Percentiles rank a stretch among this genome's conserved stretches.
Conservation (phyloP, 805 yeast genomes). For the Starmerella bombicola region DNA sequence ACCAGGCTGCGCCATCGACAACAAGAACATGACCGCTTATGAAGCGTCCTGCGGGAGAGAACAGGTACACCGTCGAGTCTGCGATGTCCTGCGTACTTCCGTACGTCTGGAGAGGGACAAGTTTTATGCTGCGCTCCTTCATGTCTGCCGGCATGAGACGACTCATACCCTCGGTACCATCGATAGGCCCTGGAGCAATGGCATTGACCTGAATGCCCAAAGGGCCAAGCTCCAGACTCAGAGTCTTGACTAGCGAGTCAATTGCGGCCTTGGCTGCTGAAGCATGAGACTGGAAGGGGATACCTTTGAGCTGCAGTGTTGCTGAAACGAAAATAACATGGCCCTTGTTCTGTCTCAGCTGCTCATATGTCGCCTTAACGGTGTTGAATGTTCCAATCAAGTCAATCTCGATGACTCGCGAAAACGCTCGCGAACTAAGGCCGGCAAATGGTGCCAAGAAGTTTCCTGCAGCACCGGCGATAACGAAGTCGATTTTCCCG, state of each 20-base stretch:
- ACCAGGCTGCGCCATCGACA: conserved; percentile 92
- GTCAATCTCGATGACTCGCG: conserved; percentile 76
- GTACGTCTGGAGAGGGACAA: conserved; percentile 39
- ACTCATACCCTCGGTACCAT: conserved; percentile 71
- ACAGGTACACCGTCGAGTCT: conserved; percentile 68
- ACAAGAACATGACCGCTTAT: conserved; percentile 63
- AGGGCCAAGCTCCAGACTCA: conserved; percentile 89
- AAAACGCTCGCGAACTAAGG: conserved; percentile 75
- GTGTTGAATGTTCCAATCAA: conserved; percentile 82
- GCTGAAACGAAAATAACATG: conserved; percentile 69
- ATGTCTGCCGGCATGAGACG: conserved; percentile 41
- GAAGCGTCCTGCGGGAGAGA: conserved; percentile 70
- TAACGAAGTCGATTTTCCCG: conserved; percentile 74
- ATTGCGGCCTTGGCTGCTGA: conserved; percentile 94
- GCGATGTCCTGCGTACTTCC: conserved; percentile 76
- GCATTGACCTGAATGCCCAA: conserved; percentile 71
- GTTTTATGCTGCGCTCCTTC: conserved; percentile 33
- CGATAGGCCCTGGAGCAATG: conserved; percentile 87
- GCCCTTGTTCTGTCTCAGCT: conserved; percentile 57
- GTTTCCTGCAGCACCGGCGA: conserved; percentile 96
- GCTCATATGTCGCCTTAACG: conserved; percentile 63
- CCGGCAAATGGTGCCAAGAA: conserved; percentile 69
- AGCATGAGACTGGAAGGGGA: conserved; percentile 80
- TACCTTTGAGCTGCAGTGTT: conserved; percentile 79
- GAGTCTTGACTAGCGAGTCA: conserved; percentile 70